A percentile compares a stretch with the other conserved stretches of the same genome.
Conservation (phyloP, 176 grass and related monocot genomes). For the Phragmites australis region DNA sequence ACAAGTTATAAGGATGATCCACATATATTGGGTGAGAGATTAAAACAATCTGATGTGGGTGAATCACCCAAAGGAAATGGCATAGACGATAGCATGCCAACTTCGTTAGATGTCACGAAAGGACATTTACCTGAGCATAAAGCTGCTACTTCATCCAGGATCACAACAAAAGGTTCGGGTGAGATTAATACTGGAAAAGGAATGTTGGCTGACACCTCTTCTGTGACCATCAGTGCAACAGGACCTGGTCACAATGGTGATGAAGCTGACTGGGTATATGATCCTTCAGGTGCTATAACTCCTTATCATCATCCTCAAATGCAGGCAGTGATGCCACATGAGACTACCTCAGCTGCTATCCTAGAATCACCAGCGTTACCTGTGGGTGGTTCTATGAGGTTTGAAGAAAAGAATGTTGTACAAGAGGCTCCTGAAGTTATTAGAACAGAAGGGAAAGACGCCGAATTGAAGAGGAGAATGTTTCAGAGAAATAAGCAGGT, state of each 20-base stretch:
- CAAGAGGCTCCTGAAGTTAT: slow-evolving; percentile 43
- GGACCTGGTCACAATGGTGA: slow-evolving; percentile 23
- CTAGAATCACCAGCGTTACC: slow-evolving; percentile 35
- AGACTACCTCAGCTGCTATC: slow-evolving; percentile 33
- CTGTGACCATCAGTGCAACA: slow-evolving; percentile 10
- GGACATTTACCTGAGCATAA: slow-evolving; percentile 27
- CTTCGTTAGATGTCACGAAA: slow-evolving; percentile 22
- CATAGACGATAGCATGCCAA: slow-evolving; percentile 19
- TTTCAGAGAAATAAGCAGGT: slow-evolving; percentile 84
- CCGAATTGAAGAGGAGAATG: slow-evolving; percentile 56
- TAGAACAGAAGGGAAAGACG: slow-evolving; percentile 47
- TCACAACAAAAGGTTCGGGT: slow-evolving; percentile 24
- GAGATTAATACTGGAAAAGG: slow-evolving; percentile 31
- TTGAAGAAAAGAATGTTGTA: slow-evolving; percentile 44
- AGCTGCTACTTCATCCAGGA: slow-evolving; percentile 29
- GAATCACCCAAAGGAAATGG: slow-evolving; percentile 32
- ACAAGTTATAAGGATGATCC: slow-evolving; percentile 23
- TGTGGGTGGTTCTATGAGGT: slow-evolving; percentile 25
- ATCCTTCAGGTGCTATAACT: slow-evolving; percentile 42
- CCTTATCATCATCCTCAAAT: slow-evolving; percentile 33
- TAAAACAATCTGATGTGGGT: slow-evolving; percentile 32
- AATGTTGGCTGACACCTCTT: slow-evolving; percentile 37
- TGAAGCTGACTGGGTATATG: slow-evolving; percentile 31
- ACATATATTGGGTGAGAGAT: slow-evolving; percentile 14
- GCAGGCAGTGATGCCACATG: slow-evolving; percentile 21